phyloP scores from a whole-genome alignment of 495 filamentous ascomycete species.

The Aspergillus taichungensis region DNA sequence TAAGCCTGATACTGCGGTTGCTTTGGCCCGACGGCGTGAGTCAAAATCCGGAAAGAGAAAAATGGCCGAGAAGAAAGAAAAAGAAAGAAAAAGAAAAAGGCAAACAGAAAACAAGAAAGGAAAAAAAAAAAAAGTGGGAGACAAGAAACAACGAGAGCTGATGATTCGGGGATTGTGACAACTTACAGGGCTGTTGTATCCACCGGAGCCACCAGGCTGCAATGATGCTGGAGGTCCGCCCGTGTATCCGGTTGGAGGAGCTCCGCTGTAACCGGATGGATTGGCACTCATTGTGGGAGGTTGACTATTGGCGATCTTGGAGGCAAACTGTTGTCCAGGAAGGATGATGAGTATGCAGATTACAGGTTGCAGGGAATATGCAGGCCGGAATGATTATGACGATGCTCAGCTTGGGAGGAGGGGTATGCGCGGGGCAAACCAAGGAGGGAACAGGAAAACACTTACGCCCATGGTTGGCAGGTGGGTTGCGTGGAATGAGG shows the following conservation, averaged over 20 bases:
- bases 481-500: background rate
- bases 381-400: background rate
- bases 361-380: slow-evolving; percentile 11
- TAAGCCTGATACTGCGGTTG: slow-evolving; percentile 36
- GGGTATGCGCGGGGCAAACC: slow-evolving; percentile 5
- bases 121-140: background rate
- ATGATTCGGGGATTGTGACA: background rate
- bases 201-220: slow-evolving; percentile 23
- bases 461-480: slow-evolving; percentile 28
- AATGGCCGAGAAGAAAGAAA: no score
- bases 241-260: slow-evolving; percentile 34
- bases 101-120: no score
- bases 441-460: slow-evolving; percentile 1
- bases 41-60: no score
- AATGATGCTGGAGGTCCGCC: slow-evolving; percentile 33
- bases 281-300: slow-evolving; percentile 12
- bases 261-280: slow-evolving; percentile 26
- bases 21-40: background rate
- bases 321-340: slow-evolving; percentile 27
- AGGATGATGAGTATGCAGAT: background rate
- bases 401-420: slow-evolving; percentile 3
- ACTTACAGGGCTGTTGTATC: slow-evolving; percentile 11
- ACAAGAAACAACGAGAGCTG: background rate
- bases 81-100: no score
- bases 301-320: slow-evolving; percentile 35